Evolutionary conservation across 495 filamentous ascomycete genomes (phyloP), one percentile per base, ranked within the genome.

Genomic region (Aspergillus wentii): DNA sequence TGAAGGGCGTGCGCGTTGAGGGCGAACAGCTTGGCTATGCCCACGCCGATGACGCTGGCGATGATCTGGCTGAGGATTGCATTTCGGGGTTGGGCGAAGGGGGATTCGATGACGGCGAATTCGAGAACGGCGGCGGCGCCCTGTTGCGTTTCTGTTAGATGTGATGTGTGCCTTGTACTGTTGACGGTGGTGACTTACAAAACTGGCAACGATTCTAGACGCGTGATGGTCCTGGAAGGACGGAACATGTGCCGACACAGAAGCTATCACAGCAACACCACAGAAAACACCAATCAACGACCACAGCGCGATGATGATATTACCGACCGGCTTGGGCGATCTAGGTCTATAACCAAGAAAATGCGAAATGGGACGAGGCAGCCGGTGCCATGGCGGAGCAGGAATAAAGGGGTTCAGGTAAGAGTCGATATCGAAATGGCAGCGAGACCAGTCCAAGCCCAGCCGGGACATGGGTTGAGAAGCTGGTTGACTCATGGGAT

Each of bases 81-180:
- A 51, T 85, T 89, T 16, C 88, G 82, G 0, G 89, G 89, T 45
- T 94, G 88, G 0, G 87, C 76, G 22, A 95, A 76, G 8, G 88
- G 88, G 0, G 86, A 88, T n/a, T 83, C 75, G 49, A 92, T 82
- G 32, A 76, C 69, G 36, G 77, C 75, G 59, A 83, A 89, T 47
- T 83, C 68, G 34, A 91, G 69, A 10, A 88, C 79, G n/a, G 85
- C 84, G 4, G 84, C 79, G 3, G 86, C 86, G 34, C 85, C 85
- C 85, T 86, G 29, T 13, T n/a, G 14, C 17, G 17, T 23, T 9
- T 9, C 14, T 13, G 40, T 57, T 44, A 54, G 51, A 35, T 8
- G 8, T 18, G 2, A 29, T 13, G 8, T 17, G 9, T 13, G 25
- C 16, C n/a, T 1, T 11, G 17, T 19, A 3, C 10, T 23, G 10